phyloP scores from a whole-genome alignment of 495 filamentous ascomycete genomes.

The Aspergillus incahuasiensis region DNA sequence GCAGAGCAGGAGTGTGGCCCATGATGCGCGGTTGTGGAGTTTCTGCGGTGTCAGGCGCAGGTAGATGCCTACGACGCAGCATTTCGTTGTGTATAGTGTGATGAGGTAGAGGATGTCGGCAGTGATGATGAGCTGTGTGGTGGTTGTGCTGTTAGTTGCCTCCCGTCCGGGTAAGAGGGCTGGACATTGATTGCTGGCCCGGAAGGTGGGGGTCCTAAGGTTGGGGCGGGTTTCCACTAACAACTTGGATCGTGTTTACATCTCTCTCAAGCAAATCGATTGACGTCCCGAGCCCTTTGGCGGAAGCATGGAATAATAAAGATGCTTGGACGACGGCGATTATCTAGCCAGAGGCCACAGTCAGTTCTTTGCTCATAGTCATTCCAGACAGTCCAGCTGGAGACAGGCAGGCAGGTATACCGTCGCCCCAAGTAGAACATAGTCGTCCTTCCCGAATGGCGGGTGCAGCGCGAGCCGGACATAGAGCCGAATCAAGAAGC shows the following conservation, averaged over 20 bases:
- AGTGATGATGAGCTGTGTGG: constrained; percentile 32
- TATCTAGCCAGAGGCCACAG: constrained; percentile 16
- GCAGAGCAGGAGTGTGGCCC: constrained; percentile 29
- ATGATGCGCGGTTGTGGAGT: constrained; percentile 34
- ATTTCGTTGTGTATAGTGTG: constrained; percentile 43
- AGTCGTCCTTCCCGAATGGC: constrained; percentile 38
- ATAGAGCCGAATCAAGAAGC: constrained; percentile 42
- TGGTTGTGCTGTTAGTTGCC: too few species aligned
- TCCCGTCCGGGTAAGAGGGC: too few species aligned
- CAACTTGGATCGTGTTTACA: constrained; percentile 34
- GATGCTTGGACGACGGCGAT: constrained; percentile 32
- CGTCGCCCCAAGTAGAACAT: constrained; percentile 32
- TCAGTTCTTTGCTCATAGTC: not conserved
- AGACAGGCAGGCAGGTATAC: constrained; percentile 13
- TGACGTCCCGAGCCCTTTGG: constrained; percentile 39
- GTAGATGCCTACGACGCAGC: constrained; percentile 42
- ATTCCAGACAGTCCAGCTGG: not conserved
- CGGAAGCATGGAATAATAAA: constrained; percentile 32
- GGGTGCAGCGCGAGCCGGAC: constrained; percentile 36
- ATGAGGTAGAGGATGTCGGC: constrained; percentile 43
- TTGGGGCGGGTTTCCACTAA: constrained; percentile 13
- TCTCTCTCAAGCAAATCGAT: constrained; percentile 29
- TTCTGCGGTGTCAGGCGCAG: constrained; percentile 45
- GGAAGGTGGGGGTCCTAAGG: too few species aligned
- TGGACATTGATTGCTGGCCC: too few species aligned